phyloP scores from a whole-genome alignment of 352 stramenopile species.

The Globisporangium nodosum region DNA sequence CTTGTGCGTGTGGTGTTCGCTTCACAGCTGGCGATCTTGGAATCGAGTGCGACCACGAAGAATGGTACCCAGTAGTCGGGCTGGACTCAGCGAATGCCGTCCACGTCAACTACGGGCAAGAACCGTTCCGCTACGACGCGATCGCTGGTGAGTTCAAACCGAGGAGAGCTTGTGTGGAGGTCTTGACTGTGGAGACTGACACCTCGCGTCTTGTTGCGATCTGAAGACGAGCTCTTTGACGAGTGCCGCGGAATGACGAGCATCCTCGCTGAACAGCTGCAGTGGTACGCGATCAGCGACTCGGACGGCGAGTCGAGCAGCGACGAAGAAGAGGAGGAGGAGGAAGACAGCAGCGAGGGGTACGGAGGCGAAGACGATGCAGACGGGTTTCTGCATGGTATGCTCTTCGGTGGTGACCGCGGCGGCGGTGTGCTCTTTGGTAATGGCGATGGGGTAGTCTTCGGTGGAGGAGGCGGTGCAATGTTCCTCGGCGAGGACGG shows the following conservation, averaged over 20 bases:
- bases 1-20: not conserved
- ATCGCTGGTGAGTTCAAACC: slow-evolving; percentile 29
- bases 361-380: slow-evolving; percentile 1
- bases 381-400: slow-evolving; percentile 1
- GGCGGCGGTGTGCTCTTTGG: not conserved
- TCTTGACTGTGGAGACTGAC: not conserved
- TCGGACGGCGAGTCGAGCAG: slow-evolving; percentile 22
- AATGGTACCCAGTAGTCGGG: slow-evolving; percentile 76
- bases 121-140: slow-evolving; percentile 48
- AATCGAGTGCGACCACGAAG: slow-evolving; percentile 35
- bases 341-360: not conserved
- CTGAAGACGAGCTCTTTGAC: slow-evolving; percentile 44
- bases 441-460: slow-evolving; percentile 3
- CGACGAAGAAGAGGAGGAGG: slow-evolving; percentile 5
- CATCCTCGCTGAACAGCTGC: slow-evolving; percentile 22
- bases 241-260: slow-evolving; percentile 26
- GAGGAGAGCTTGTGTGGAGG: not conserved
- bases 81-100: slow-evolving; percentile 76
- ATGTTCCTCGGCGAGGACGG: not conserved
- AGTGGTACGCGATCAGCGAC: slow-evolving; percentile 54
- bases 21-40: slow-evolving; percentile 20
- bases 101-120: slow-evolving; percentile 79
- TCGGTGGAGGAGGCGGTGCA: not conserved
- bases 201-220: not conserved
- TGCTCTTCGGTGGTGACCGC: slow-evolving; percentile 2